Percentiles rank a stretch among this genome's conserved stretches.
phyloP scores from a whole-genome alignment of 2,329 filamentous ascomycete genomes.

The Phialemoniopsis sp. region DNA sequence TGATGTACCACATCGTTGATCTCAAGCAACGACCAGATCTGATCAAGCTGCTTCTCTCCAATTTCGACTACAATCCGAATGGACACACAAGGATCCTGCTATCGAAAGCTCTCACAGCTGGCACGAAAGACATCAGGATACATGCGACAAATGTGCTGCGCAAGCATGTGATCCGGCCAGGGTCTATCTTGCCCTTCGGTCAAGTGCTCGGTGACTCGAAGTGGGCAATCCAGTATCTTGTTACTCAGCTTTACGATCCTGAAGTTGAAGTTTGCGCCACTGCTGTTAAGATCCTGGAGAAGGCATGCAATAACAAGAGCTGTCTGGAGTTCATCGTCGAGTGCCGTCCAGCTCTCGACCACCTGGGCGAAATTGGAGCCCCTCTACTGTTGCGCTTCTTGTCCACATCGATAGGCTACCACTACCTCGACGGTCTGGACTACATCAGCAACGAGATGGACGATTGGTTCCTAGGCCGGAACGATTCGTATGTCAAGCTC shows the following conservation, averaged over 20 bases:
- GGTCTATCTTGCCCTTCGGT: constrained; percentile 24
- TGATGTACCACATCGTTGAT: constrained; percentile 98
- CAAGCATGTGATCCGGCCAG: constrained; percentile 70
- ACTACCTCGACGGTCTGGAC: constrained; percentile 93
- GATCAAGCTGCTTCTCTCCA: constrained; percentile 81
- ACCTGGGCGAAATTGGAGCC: constrained; percentile 93
- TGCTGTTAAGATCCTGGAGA: constrained; percentile 94
- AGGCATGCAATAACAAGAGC: constrained; percentile 88
- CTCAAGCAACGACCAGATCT: constrained; percentile 86
- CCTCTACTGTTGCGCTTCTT: constrained; percentile 88
- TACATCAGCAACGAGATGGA: constrained; percentile 99
- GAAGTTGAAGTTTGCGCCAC: constrained; percentile 96
- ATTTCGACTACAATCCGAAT: constrained; percentile 85
- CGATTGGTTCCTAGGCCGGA: constrained; percentile 96
- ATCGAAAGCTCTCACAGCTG: constrained; percentile 88
- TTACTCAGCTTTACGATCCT: constrained; percentile 96
- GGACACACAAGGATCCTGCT: constrained; percentile 90
- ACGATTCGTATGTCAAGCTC: constrained; percentile 90
- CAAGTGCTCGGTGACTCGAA: constrained; percentile 65
- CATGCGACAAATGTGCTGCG: constrained; percentile 82
- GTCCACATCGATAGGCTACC: constrained; percentile 94
- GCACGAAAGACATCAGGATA: constrained; percentile 87
- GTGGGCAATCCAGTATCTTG: constrained; percentile 94
- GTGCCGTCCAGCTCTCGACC: constrained; percentile 89
- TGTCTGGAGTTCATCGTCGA: constrained; percentile 96